Evolutionary conservation across 2,329 filamentous ascomycete genomes (phyloP).

Genomic region (Colletotrichum agaves): DNA sequence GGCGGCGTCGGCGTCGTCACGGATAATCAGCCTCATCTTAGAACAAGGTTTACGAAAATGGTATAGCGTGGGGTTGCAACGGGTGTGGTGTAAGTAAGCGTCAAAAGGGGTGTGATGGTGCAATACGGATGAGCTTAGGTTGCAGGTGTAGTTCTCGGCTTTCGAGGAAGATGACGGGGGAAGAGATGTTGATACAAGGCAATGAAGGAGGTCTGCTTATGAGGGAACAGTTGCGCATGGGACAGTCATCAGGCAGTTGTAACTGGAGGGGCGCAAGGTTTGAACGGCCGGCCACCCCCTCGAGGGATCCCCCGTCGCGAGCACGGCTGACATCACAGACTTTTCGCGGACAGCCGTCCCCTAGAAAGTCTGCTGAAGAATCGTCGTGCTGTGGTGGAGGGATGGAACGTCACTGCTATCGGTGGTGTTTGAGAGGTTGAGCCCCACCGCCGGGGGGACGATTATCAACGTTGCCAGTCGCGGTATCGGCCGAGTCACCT

Average conservation of each 20-base stretch:
- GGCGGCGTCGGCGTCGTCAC: slow-evolving; percentile 74
- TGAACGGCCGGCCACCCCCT: slow-evolving; percentile 6
- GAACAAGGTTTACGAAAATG: slow-evolving; percentile 36
- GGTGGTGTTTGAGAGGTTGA: slow-evolving; percentile 24
- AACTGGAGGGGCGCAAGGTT: neutral
- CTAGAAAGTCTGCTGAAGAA: slow-evolving; percentile 28
- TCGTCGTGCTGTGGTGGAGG: slow-evolving; percentile 30
- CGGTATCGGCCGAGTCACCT: slow-evolving; percentile 28
- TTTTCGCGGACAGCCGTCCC: slow-evolving; percentile 9
- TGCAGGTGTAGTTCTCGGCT: slow-evolving; percentile 1
- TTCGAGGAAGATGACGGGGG: slow-evolving; percentile 1
- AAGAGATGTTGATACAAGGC: neutral
- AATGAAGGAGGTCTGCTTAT: slow-evolving; percentile 24
- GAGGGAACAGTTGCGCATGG: slow-evolving; percentile 16
- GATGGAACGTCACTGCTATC: slow-evolving; percentile 39
- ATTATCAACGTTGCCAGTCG: slow-evolving; percentile 36
- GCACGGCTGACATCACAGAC: slow-evolving; percentile 37
- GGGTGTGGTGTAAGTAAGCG: neutral
- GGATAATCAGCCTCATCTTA: slow-evolving; percentile 84
- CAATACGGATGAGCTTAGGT: neutral
- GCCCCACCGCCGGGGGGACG: slow-evolving; percentile 24
- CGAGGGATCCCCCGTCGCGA: slow-evolving; percentile 11
- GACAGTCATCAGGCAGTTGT: no score
- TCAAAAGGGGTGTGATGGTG: neutral
- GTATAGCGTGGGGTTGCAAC: slow-evolving; percentile 36